Evolutionary conservation across 2,329 filamentous ascomycete genomes (phyloP), one percentile per base, ranked within the genome.

Genomic region (Fusarium succisae): DNA sequence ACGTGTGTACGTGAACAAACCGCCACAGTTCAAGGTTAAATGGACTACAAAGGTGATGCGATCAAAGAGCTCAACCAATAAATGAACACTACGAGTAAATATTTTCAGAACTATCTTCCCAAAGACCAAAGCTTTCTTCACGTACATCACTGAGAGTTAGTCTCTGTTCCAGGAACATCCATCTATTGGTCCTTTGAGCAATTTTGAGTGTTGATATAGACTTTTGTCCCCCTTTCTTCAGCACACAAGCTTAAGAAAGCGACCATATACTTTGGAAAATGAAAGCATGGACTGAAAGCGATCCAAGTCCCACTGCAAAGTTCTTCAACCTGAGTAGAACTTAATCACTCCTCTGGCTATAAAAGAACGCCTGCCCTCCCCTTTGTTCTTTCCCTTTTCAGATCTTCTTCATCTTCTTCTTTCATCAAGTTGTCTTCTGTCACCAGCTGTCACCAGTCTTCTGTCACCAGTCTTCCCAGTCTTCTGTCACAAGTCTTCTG

Each of bases 51-150:
- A 53, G n/a, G 13, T 53, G n/a, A 53, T 18, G 37, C 30, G 7
- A 26, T 37, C 32, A 37, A 37, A 22, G 13, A 26, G n/a, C 13
- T 53, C 13, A 26, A 15, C 50, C n/a, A 53, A 37, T 22, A 26
- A 13, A 2, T 37, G n/a, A 22, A 37, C n/a, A 53, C 50, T 26
- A 26, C 48, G 6, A 12, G 17, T 20, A 1, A 1, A 20, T 5
- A 6, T 22, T 2, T 6, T 11, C 13, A 15, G 18, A 26, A 26
- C 5, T 12, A 8, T 8, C 9, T 22, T 37, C 0, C 8, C 3
- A 30, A 30, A 30, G 3, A 30, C 9, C 9, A 30, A 30, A 30
- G 28, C 28, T 30, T 30, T 10, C 28, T 30, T 11, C 9, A 10
- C 28, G 13, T 37, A 22, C 3, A 37, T 4, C 3, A 18, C 13